Evolutionary conservation across 495 filamentous ascomycete species (phyloP).

Genomic region (Daldinia decipiens): DNA sequence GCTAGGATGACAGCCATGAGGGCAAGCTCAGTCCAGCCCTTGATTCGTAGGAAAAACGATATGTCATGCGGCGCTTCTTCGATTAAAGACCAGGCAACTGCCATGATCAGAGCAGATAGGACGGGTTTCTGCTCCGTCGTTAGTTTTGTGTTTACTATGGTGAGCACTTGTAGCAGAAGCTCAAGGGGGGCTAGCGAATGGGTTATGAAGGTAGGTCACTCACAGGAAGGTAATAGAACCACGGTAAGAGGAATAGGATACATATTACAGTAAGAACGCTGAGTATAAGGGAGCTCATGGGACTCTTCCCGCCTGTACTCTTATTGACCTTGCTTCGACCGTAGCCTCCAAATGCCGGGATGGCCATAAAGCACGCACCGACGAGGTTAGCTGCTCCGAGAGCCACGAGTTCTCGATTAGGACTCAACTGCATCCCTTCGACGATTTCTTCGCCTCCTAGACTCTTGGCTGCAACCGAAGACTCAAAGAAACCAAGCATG

Average conservation of each 20-base stretch:
- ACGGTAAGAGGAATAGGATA: constrained; percentile 83
- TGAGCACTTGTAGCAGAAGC: background rate
- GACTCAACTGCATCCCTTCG: constrained; percentile 80
- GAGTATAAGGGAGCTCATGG: constrained; percentile 88
- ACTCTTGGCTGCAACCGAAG: constrained; percentile 95
- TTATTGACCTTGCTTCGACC: constrained; percentile 95
- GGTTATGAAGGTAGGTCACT: constrained; percentile 45
- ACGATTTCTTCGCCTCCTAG: constrained; percentile 74
- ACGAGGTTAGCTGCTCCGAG: constrained; percentile 89
- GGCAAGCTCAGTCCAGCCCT: constrained; percentile 82
- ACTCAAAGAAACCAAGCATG: constrained; percentile 97
- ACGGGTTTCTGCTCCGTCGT: constrained; percentile 80
- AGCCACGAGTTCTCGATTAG: constrained; percentile 94
- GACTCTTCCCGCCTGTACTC: constrained; percentile 88
- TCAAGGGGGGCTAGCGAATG: background rate
- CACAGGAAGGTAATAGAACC: constrained; percentile 94
- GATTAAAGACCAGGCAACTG: constrained; percentile 92
- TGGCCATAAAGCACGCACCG: constrained; percentile 88
- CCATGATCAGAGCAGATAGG: constrained; percentile 91
- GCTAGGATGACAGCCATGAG: constrained; percentile 91
- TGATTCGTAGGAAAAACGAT: constrained; percentile 85
- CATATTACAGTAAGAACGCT: constrained; percentile 82
- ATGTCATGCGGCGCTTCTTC: constrained; percentile 96
- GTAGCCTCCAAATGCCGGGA: constrained; percentile 96
- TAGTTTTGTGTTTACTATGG: constrained; percentile 35